Evolutionary conservation across 2,329 filamentous ascomycete species (phyloP), one percentile per base, ranked within the genome.

Genomic region (Fusarium sp.): DNA sequence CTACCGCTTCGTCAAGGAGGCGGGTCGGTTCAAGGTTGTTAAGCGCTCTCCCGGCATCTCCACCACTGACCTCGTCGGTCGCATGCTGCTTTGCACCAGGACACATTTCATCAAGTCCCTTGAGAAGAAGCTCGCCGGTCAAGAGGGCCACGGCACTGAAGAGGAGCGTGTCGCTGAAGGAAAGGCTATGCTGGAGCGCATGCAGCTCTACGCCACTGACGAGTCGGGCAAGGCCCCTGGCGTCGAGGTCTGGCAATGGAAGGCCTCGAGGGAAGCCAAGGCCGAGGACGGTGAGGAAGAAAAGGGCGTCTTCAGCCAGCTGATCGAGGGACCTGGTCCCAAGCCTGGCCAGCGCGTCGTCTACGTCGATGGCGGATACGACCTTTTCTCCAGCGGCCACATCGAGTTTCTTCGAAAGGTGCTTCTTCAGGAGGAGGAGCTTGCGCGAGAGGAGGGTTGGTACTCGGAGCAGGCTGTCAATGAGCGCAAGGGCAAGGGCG

Each of bases 311-410:
- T 97, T 95, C 80, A 86, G 86, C 52, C 87, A 89, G 64, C 84
- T 98, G 18, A 92, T 97, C 1, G 84, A 88, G 31, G 97, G 95
- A 4, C 89, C 89, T n/a, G 88, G 88, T 0, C 93, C 94, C 0
- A 90, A 88, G 78, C 91, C 91, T 0, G 96, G 94, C 1, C 97
- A 98, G 84, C 88, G 93, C 11, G 89, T 99, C 35, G 92, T 98
- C 52, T 99, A 99, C 81, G 96, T 98, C 9, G 97, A 99, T 77
- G 97, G 97, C 57, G 97, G 96, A 1, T 99, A 97, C 82, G 97
- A 99, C 81, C 88, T 99, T 24, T 99, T 99, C 84, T 98, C 94
- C 1, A 97, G 95, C 58, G 97, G 97, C 0, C 97, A 99, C 82
- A 98, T 99, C 77, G 95, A 97, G 81, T 99, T 99, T 77, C 88